Conservation (phyloP, 768 basidiomycete genomes). For the Xanthoconium purpureum region DNA sequence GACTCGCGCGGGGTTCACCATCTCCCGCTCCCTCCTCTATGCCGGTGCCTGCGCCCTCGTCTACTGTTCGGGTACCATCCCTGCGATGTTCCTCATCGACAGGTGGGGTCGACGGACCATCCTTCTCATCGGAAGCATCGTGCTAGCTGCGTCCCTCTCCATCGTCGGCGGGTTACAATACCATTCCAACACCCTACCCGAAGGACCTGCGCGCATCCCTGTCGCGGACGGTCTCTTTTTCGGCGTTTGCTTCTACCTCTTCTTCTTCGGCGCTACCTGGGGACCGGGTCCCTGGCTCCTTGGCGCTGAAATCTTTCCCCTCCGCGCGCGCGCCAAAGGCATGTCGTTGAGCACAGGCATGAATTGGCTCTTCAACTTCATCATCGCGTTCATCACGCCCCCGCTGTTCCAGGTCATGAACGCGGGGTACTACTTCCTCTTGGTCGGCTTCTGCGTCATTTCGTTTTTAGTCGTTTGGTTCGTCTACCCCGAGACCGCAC, state of each 20-base stretch:
- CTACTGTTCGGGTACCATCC: conserved; percentile 49
- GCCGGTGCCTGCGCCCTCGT: conserved; percentile 46
- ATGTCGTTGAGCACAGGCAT: conserved; percentile 37
- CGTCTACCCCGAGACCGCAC: conserved; percentile 49
- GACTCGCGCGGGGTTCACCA: conserved; percentile 47
- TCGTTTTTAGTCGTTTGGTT: conserved; percentile 46
- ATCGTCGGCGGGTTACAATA: conserved; percentile 53
- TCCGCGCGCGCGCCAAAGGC: conserved; percentile 38
- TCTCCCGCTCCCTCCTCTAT: conserved; percentile 43
- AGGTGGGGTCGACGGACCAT: conserved; percentile 49
- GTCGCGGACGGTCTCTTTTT: conserved; percentile 39
- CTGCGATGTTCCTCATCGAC: conserved; percentile 54
- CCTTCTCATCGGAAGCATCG: conserved; percentile 45
- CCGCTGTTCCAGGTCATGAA: conserved; percentile 52
- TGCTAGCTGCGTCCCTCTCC: conserved; percentile 44
- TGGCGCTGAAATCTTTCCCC: conserved; percentile 49
- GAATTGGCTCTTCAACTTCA: conserved; percentile 36
- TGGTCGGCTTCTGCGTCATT: conserved; percentile 44
- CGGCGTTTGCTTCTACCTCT: conserved; percentile 55
- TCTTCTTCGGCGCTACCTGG: conserved; percentile 57
- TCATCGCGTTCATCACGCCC: conserved; percentile 50
- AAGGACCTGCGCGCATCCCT: conserved; percentile 28
- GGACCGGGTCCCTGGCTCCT: conserved; percentile 55
- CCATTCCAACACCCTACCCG: conserved; percentile 38
- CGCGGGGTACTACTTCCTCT: conserved; percentile 51